Evolutionary conservation across 2,329 filamentous ascomycete species (phyloP), one percentile per base, ranked within the genome.

Genomic region (Lachnellula occidentalis): DNA sequence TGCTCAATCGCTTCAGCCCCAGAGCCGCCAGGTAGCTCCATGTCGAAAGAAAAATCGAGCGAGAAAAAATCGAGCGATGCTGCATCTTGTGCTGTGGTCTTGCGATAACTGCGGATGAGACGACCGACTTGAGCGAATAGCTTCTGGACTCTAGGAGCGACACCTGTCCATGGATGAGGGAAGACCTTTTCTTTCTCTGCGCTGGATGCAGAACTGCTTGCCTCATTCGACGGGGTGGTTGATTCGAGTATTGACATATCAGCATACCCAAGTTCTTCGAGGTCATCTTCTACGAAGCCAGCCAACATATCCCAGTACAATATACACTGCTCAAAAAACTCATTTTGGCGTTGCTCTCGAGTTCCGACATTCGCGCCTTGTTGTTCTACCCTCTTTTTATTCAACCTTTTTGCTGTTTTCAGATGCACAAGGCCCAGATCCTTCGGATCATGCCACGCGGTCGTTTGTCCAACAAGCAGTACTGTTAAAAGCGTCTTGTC

Each of bases 381-480:
- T n/a, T 59, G 55, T 27, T 60, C 60, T 1, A 64, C 34, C 31
- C 65, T 56, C 17, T 56, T 50, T 34, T 55, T 55, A 49, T 66
- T 64, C 9, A 67, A 31, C 22, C 63, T 57, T 48, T 67, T 66
- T 9, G 65, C 65, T 1, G 63, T 66, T 36, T 62, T 63, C n/a
- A 67, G 21, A 53, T 67, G 65, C 5, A 64, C 56, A 2, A 67
- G 46, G 21, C 81, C 81, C 4, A 84, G 71, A 48, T 79, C 78
- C 39, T 70, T 74, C 15, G 78, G 73, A 45, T 83, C 75, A 53
- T 83, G 80, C 81, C 81, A 85, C 36, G 77, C 78, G 5, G 81
- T 80, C 1, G 79, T 81, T 53, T 81, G 76, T 2, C 81, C 81
- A 0, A 84, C 74, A 62, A 85, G 75, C 41, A 84, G 74, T 31